Evolutionary conservation across 2,329 filamentous ascomycete species (phyloP).

Genomic region (Ophiostoma himal-ulmi): DNA sequence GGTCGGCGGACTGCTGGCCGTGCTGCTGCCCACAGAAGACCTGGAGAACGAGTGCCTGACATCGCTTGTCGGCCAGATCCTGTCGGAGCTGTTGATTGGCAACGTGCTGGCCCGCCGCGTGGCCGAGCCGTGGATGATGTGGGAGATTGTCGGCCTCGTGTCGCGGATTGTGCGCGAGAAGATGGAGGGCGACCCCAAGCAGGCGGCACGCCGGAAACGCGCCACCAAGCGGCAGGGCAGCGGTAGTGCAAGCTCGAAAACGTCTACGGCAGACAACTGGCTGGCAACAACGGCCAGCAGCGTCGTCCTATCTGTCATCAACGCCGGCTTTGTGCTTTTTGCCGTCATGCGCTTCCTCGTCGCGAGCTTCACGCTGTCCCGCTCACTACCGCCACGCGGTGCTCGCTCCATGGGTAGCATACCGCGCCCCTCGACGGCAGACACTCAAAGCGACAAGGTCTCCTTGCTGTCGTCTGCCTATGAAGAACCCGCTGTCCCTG

Average conservation of each 20-base stretch:
- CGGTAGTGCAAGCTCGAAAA: not conserved
- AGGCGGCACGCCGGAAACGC: not conserved
- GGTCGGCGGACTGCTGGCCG: constrained; percentile 72
- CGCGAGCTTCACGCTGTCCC: constrained; percentile 59
- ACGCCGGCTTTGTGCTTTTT: constrained; percentile 51
- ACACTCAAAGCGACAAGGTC: constrained; percentile 13
- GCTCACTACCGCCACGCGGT: constrained; percentile 55
- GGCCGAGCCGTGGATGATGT: constrained; percentile 83
- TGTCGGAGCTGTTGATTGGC: constrained; percentile 84
- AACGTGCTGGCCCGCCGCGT: constrained; percentile 73
- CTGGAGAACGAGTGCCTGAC: constrained; percentile 81
- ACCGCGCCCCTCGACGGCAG: constrained; percentile 28
- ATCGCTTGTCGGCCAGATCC: constrained; percentile 75
- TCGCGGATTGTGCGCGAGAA: constrained; percentile 39
- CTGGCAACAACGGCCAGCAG: constrained; percentile 32
- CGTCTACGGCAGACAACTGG: constrained; percentile 4
- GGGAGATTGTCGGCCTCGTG: constrained; percentile 73
- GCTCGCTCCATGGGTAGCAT: constrained; percentile 12
- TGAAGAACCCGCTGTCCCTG: constrained; percentile 43
- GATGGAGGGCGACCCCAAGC: constrained; percentile 19
- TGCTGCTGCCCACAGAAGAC: constrained; percentile 88
- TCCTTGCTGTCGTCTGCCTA: constrained; percentile 14
- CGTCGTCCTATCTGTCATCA: constrained; percentile 52
- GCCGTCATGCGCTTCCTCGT: constrained; percentile 61
- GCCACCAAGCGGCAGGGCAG: not conserved